Evolutionary conservation across 2,329 filamentous ascomycete genomes (phyloP).

Genomic region (Hysterium pulicare): DNA sequence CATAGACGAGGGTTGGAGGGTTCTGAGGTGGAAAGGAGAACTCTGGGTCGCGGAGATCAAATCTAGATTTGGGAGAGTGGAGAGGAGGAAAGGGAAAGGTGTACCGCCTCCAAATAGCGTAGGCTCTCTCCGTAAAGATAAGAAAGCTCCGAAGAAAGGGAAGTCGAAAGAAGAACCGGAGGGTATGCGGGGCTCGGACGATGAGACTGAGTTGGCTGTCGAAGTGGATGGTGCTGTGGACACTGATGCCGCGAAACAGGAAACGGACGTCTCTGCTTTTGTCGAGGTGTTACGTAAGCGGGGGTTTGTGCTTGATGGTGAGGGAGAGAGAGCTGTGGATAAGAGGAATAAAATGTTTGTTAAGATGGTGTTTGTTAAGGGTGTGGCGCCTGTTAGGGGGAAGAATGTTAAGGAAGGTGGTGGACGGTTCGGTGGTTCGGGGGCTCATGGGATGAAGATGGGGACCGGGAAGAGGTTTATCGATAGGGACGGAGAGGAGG

Average conservation of each 20-base stretch:
- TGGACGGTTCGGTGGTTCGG: conserved; percentile 37
- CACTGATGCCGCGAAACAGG: conserved; percentile 48
- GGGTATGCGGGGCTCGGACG: conserved; percentile 48
- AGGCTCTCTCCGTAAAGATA: conserved; percentile 46
- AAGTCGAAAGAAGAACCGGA: conserved; percentile 48
- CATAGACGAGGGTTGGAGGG: conserved; percentile 89
- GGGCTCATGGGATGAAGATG: conserved; percentile 40
- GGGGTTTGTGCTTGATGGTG: conserved; percentile 76
- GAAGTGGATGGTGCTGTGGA: conserved; percentile 67
- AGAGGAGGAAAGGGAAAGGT: conserved; percentile 44
- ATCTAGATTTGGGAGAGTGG: conserved; percentile 71
- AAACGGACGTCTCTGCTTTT: conserved; percentile 85
- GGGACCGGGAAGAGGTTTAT: conserved; percentile 54
- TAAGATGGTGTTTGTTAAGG: conserved; percentile 91
- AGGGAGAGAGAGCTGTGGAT: conserved; percentile 65
- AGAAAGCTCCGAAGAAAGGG: conserved; percentile 46
- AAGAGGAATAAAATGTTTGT: conserved; percentile 97
- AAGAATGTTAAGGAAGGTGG: conserved; percentile 67
- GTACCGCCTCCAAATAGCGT: conserved; percentile 61
- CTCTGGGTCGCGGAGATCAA: conserved; percentile 98
- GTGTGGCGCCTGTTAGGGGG: conserved; percentile 68
- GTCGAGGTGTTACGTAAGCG: conserved; percentile 75
- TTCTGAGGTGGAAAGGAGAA: conserved; percentile 91
- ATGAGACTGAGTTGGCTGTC: conserved; percentile 58
- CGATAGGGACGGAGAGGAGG: conserved; percentile 51